phyloP scores from a whole-genome alignment of 768 basidiomycete genomes.

The Auricularia sp. region DNA sequence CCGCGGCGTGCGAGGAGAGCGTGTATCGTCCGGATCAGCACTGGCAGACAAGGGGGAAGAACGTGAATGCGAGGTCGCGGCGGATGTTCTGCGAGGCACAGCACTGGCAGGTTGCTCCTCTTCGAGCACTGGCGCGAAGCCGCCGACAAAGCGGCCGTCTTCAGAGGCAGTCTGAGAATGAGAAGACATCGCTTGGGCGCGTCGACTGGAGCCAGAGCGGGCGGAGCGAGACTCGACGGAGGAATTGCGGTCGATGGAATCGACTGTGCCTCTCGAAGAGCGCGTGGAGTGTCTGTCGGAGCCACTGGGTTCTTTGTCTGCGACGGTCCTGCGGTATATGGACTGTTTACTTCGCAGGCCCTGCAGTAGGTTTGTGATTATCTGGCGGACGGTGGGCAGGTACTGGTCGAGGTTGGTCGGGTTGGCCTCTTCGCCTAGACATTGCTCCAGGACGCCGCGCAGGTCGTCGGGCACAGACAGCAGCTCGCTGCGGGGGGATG shows the following conservation, averaged over 20 bases:
- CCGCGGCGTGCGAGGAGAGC: not conserved
- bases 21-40: not conserved
- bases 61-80: constrained; percentile 6
- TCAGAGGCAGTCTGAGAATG: constrained; percentile 4
- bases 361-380: constrained; percentile 87
- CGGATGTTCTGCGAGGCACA: constrained; percentile 1
- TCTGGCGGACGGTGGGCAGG: constrained; percentile 81
- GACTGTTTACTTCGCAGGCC: constrained; percentile 90
- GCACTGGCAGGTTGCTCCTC: constrained; percentile 6
- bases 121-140: constrained; percentile 27
- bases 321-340: constrained; percentile 66
- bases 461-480: constrained; percentile 81
- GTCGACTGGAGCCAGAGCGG: constrained; percentile 1
- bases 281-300: constrained; percentile 27
- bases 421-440: constrained; percentile 83
- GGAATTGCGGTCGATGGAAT: not conserved
- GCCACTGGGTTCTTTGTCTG: constrained; percentile 44
- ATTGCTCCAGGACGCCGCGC: constrained; percentile 78
- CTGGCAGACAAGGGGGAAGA: not conserved
- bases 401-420: constrained; percentile 78
- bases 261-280: not conserved
- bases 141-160: constrained; percentile 41
- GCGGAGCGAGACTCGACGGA: not conserved
- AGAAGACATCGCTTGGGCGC: not conserved
- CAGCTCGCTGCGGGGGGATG: constrained; percentile 54